Base-by-base conservation (phyloP, 495 filamentous ascomycete genomes). In the Lentithecium fluviatile region DNA sequence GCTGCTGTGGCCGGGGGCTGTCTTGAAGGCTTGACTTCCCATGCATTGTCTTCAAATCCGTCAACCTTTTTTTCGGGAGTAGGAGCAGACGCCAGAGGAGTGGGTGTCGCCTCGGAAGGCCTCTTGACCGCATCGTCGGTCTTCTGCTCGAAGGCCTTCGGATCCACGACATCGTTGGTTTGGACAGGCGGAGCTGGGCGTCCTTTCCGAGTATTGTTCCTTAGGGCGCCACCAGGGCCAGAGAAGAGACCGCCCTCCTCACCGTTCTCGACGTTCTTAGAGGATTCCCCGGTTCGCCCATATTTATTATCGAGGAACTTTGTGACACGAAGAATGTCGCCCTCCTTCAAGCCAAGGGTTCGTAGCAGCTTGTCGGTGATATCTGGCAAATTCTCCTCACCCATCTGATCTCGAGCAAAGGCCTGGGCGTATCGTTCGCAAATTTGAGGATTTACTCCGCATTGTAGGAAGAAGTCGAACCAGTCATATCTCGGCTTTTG, bases 31-130 rank as follows among this genome's bases (percentile, higher is more conserved):
- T 97, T 97, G 8, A 94, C 86, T 69, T 92, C 89, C 94, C 94
- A 99, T 25, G 95, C 95, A 78, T 97, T 90, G 68, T 98, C 95
- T 42, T 99, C 94, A 62, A 99, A 97, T 20, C 91, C 91, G 49
- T 78, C 74, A 19, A 73, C 49, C 66, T 73, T 75, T 53, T 71
- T 70, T 19, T 63, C 60, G n/a, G 73, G 69, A 11, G 70, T 57
- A 19, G 85, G 79, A 56, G 78, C 78, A 45, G 79, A 74, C 2
- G 78, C 67, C 11, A 80, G 65, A 42, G 84, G 84, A 40, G 81
- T 79, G 3, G 79, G 62, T 1, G 75, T 71, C 12, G 74, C 62
- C 34, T 80, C 69, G 34, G 76, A 68, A 24, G 79, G 66, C 38
- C 74, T 64, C 24, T 74, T 34, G 79, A 76, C 37, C 75, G 76